phyloP scores from a whole-genome alignment of 768 basidiomycete species.

The Russula brevipes region DNA sequence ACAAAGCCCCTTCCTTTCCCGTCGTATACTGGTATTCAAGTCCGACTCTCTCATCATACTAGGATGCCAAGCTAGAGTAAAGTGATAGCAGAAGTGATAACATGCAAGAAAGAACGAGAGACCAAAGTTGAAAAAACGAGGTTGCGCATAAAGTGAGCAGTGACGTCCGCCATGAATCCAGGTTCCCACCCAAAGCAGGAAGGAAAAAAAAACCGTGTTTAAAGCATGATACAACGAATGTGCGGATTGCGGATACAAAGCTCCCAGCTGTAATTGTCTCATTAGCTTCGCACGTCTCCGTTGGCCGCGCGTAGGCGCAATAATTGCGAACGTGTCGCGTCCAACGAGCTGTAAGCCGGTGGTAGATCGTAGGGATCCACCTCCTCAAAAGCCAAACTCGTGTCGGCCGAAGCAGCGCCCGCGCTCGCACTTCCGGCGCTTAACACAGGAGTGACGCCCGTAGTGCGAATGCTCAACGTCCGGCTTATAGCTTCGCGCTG shows the following conservation, averaged over 20 bases:
- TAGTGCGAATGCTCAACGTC: slow-evolving; percentile 7
- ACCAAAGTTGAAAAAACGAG: too few relatives aligned
- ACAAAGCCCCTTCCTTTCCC: background rate
- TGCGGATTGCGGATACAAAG: background rate
- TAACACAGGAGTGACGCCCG: background rate
- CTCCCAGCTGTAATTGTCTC: background rate
- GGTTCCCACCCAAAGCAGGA: background rate
- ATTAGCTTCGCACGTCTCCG: background rate
- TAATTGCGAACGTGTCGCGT: slow-evolving; percentile 7
- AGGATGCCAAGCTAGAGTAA: background rate
- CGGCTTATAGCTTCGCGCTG: background rate
- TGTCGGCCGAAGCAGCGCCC: background rate
- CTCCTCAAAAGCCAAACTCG: background rate
- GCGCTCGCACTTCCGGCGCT: slow-evolving; percentile 2
- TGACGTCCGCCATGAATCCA: background rate
- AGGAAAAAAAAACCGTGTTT: background rate
- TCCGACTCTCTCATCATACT: background rate
- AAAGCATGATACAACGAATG: background rate
- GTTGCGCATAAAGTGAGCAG: background rate
- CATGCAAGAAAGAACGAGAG: too few relatives aligned
- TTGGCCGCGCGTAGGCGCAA: background rate
- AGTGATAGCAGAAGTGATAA: background rate
- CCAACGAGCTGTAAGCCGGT: slow-evolving; percentile 22
- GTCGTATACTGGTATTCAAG: background rate
- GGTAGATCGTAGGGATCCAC: slow-evolving; percentile 14